Evolutionary conservation across 768 basidiomycete genomes (phyloP), one percentile per base, ranked within the genome.

Genomic region (Boletus tylopilopsis): DNA sequence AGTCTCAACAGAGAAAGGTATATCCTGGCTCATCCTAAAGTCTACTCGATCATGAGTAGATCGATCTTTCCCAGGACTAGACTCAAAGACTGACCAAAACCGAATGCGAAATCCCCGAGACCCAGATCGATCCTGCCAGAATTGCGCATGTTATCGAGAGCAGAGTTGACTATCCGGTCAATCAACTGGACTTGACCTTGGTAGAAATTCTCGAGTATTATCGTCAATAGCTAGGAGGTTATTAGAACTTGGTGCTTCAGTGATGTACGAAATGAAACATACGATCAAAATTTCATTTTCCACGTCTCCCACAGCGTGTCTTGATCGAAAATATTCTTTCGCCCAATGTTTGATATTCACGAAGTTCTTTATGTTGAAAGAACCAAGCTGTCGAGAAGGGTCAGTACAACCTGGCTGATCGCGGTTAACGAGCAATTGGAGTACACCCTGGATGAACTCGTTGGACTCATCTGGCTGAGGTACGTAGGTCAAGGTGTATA

Each of bases 341-440:
- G 53, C 51, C 65, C 65, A 68, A 11, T 36, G 41, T 22, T 61
- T 52, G 27, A 67, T 51, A 29, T 67, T 53, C 36, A 61, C 60
- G 42, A 64, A 68, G 33, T 67, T 67, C 34, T 64, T 67, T 22
- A 68, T 55, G 0, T 68, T 40, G 16, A 67, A 67, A 22, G 65
- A 64, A 5, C 64, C 67, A 2, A 67, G 60, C 21, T 36, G 49
- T 6, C 60, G 57, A 24, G 62, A 50, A 38, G 19, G 42, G 34
- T 60, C 56, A n/a, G 41, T 33, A 37, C 22, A 44, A 5, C 35
- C 45, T 4, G 19, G 11, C 25, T 21, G 40, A 45, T 67, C 56
- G 12, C 65, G 67, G 36, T 68, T 67, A 41, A 44, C 64, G 32
- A 67, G 67, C 7, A 67, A 44, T 32, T 68, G 60, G 16, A 64